Percentiles rank a stretch among this genome's conserved stretches.
Evolutionary conservation across 192 early-diverging fungal genomes (phyloP).

Genomic region (Linnemannia elongata): DNA sequence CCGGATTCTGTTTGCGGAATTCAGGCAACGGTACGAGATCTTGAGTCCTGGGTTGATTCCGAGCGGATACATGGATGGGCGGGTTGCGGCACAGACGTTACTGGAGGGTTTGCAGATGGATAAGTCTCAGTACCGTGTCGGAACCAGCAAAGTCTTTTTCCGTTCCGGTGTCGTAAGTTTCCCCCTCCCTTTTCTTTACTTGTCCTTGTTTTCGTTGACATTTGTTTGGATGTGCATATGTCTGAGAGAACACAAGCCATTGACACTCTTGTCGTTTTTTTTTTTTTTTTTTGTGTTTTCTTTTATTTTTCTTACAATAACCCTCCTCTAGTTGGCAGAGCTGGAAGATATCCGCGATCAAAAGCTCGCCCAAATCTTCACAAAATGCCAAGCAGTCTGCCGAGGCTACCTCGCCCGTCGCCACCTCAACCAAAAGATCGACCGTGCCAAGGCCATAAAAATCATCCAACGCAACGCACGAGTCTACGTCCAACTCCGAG

Average conservation of each 20-base stretch:
- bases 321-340: slow-evolving; percentile 79
- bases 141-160: slow-evolving; percentile 97
- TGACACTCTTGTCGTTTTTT: background rate
- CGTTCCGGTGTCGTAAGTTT: slow-evolving; percentile 89
- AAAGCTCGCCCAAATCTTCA: slow-evolving; percentile 86
- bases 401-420: slow-evolving; percentile 88
- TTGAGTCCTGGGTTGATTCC: slow-evolving; percentile 83
- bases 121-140: slow-evolving; percentile 86
- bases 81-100: slow-evolving; percentile 84
- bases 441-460: slow-evolving; percentile 79
- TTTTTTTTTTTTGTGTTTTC: slow-evolving; percentile 14
- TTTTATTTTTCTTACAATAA: slow-evolving; percentile 12
- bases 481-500: slow-evolving; percentile 87
- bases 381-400: slow-evolving; percentile 88
- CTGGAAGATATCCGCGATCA: slow-evolving; percentile 93
- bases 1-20: slow-evolving; percentile 91
- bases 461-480: slow-evolving; percentile 96
- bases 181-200: background rate
- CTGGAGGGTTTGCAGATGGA: slow-evolving; percentile 85
- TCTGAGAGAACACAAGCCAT: background rate
- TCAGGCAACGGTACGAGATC: slow-evolving; percentile 94
- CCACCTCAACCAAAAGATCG: slow-evolving; percentile 70
- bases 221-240: background rate
- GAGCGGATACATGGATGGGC: slow-evolving; percentile 90
- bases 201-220: background rate